Conservation (phyloP, 2,329 filamentous ascomycete genomes). For the Colletotrichum orbiculare region DNA sequence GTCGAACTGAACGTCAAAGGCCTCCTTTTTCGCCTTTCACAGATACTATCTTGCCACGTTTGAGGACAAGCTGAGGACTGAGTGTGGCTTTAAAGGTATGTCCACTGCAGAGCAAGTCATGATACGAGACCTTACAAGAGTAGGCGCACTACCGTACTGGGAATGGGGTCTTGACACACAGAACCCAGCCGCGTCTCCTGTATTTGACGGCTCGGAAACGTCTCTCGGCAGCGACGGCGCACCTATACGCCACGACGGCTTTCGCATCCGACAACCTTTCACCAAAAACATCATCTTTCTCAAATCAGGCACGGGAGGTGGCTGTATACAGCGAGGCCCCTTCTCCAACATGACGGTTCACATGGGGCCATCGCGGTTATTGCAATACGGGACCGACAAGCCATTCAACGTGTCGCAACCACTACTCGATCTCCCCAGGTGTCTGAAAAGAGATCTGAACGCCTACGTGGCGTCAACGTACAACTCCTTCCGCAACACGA, state of each 20-base stretch:
- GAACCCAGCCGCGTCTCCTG: slow-evolving; percentile 45
- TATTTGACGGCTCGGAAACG: slow-evolving; percentile 54
- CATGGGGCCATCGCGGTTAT: slow-evolving; percentile 46
- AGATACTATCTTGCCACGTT: slow-evolving; percentile 34
- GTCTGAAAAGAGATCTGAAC: slow-evolving; percentile 53
- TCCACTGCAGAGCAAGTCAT: not conserved
- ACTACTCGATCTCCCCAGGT: slow-evolving; percentile 53
- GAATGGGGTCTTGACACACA: slow-evolving; percentile 39
- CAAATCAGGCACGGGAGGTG: slow-evolving; percentile 62
- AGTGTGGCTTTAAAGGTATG: slow-evolving; percentile 38
- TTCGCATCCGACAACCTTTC: slow-evolving; percentile 35
- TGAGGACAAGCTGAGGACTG: slow-evolving; percentile 33
- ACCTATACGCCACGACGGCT: slow-evolving; percentile 42
- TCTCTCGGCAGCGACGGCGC: slow-evolving; percentile 53
- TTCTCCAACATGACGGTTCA: slow-evolving; percentile 54
- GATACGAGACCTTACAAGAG: rapidly evolving
- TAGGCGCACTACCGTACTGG: slow-evolving; percentile 38
- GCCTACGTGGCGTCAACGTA: slow-evolving; percentile 38
- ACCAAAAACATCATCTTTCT: slow-evolving; percentile 42
- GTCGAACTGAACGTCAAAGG: not conserved
- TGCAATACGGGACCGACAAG: slow-evolving; percentile 35
- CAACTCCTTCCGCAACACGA: slow-evolving; percentile 42
- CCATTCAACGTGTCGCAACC: slow-evolving; percentile 40
- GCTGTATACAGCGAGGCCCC: slow-evolving; percentile 49
- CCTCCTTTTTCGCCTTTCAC: slow-evolving; percentile 36